A percentile compares a stretch with the other conserved stretches of the same genome.
Conservation (phyloP, 2,329 filamentous ascomycete species). For the Harringtonia aguacate region DNA sequence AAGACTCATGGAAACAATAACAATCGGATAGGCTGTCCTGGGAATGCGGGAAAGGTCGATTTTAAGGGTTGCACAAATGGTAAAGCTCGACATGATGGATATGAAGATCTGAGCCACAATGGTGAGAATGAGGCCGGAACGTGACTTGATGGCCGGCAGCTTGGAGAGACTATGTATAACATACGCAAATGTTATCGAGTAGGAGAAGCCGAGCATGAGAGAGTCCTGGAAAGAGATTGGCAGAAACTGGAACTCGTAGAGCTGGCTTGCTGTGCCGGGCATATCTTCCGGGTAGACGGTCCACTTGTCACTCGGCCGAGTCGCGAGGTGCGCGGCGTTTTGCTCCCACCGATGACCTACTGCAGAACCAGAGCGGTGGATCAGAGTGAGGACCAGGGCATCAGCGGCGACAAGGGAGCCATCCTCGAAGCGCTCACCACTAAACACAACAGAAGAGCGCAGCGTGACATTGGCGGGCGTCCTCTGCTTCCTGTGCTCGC, state of each 20-base stretch:
- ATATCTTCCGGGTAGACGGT: conserved; percentile 53
- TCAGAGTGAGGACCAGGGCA: conserved; percentile 66
- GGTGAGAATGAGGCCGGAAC: conserved; percentile 59
- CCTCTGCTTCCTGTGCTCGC: conserved; percentile 47
- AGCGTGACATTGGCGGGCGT: conserved; percentile 65
- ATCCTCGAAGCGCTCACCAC: conserved; percentile 66
- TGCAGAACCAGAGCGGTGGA: conserved; percentile 55
- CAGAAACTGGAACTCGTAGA: conserved; percentile 71
- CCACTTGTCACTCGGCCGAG: conserved; percentile 43
- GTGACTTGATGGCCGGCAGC: conserved; percentile 64
- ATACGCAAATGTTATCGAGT: conserved; percentile 52
- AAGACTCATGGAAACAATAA: conserved; percentile 65
- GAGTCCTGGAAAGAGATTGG: conserved; percentile 61
- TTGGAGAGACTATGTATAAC: conserved; percentile 57
- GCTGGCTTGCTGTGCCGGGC: conserved; percentile 39
- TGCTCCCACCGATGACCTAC: conserved; percentile 56
- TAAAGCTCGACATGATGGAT: conserved; percentile 70
- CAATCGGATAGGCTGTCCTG: conserved; percentile 62
- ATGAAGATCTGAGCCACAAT: conserved; percentile 59
- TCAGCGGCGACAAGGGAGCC: conserved; percentile 60
- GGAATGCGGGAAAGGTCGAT: conserved; percentile 68
- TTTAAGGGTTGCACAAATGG: conserved; percentile 64
- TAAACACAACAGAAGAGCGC: conserved; percentile 70
- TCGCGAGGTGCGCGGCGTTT: conserved; percentile 42
- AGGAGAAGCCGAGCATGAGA: conserved; percentile 52